Evolutionary conservation across 768 basidiomycete genomes (phyloP).

Genomic region (Leccinellum rugosiceps): DNA sequence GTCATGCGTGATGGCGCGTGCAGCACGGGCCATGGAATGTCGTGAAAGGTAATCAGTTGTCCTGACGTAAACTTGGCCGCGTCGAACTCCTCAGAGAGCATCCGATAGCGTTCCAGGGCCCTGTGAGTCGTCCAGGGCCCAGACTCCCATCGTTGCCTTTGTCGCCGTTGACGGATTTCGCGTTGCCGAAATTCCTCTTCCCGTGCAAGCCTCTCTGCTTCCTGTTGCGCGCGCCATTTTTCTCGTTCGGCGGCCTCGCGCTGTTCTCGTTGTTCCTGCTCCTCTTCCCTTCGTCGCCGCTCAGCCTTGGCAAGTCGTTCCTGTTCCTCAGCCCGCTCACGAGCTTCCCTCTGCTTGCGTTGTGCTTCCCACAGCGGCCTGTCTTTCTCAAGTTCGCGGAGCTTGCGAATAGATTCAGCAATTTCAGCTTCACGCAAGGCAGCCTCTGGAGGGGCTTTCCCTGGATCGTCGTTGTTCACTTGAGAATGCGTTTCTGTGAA

Average conservation of each 20-base stretch:
- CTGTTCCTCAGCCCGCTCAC: constrained; percentile 44
- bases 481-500: constrained; percentile 5
- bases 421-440: constrained; percentile 43
- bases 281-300: constrained; percentile 31
- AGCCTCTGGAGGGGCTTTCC: constrained; percentile 25
- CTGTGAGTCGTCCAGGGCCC: constrained; percentile 63
- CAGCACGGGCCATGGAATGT: constrained; percentile 76
- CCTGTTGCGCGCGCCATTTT: constrained; percentile 19
- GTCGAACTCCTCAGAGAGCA: constrained; percentile 63
- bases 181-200: constrained; percentile 39
- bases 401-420: constrained; percentile 62
- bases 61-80: constrained; percentile 50
- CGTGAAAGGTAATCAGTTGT: constrained; percentile 54
- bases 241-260: constrained; percentile 27
- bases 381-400: constrained; percentile 65
- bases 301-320: constrained; percentile 36
- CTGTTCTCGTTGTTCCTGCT: constrained; percentile 20
- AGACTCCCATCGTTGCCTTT: constrained; percentile 52
- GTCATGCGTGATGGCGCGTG: constrained; percentile 48
- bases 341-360: constrained; percentile 43
- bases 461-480: neutral
- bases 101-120: constrained; percentile 69
- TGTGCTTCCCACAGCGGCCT: constrained; percentile 58
- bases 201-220: constrained; percentile 29
- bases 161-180: constrained; percentile 41